A percentile compares a stretch with the other conserved stretches of the same genome.
Evolutionary conservation across 2,329 filamentous ascomycete genomes (phyloP).

Genomic region (Pseudogymnoascus sp.): DNA sequence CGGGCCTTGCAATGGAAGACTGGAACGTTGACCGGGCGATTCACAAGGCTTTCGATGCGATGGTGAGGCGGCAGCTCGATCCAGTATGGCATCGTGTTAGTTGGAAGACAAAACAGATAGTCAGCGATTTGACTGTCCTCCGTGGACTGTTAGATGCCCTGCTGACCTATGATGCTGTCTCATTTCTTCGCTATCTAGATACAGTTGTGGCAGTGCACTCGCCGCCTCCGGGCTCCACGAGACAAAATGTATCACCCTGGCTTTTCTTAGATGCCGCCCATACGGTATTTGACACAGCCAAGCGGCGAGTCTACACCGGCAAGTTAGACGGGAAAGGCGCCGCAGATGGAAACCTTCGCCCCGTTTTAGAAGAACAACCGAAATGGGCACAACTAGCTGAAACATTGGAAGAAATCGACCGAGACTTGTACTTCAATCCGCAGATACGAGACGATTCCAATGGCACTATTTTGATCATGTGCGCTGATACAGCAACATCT

Average conservation of each 20-base stretch:
- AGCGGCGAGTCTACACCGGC: conserved; percentile 75
- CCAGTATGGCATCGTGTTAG: conserved; percentile 96
- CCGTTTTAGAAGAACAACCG: conserved; percentile 86
- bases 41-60: conserved; percentile 84
- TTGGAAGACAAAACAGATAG: conserved; percentile 91
- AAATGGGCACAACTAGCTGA: conserved; percentile 91
- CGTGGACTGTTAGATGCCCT: conserved; percentile 75
- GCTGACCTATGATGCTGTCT: conserved; percentile 80
- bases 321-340: conserved; percentile 54
- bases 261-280: conserved; percentile 91
- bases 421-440: conserved; percentile 79
- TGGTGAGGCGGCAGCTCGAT: conserved; percentile 82
- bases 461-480: conserved; percentile 93
- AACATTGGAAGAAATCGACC: conserved; percentile 86
- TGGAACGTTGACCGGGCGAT: conserved; percentile 93
- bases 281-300: conserved; percentile 86
- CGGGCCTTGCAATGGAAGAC: conserved; percentile 87
- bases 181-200: conserved; percentile 87
- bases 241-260: conserved; percentile 90
- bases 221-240: conserved; percentile 77
- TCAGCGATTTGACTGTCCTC: conserved; percentile 77
- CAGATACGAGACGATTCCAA: conserved; percentile 72
- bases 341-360: conserved; percentile 46
- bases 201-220: conserved; percentile 88
- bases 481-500: conserved; percentile 76